Base-by-base conservation (phyloP, 2,329 filamentous ascomycete genomes). In the Bretziella fagacearum region DNA sequence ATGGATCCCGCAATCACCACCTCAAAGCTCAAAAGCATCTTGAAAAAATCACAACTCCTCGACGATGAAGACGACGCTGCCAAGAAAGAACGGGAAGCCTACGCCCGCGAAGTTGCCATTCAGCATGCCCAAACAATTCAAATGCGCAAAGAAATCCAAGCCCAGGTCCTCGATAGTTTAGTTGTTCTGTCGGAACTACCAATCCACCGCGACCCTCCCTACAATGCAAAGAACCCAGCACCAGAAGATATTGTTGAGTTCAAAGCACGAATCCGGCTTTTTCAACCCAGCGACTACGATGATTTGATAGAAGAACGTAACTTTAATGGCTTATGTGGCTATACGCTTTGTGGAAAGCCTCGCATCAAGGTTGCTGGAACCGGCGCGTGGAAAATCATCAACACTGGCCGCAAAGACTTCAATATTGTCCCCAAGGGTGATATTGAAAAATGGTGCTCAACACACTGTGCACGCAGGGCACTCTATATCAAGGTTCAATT, bases 401-500 rank as follows among this genome's bases (percentile, higher is more conserved):
- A 65, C 49, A 63, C 57, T 52, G 66, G 59, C 60, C 65, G 61
- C 10, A 70, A 69, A 47, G 70, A 74, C 47, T 75, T 76, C 47
- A 71, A 70, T 52, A 80, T 94, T 41, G 77, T 93, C 22, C 71
- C 75, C 50, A 74, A 71, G 46, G 74, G 77, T 53, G 77, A 84
- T 56, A 62, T 87, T 13, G 84, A 91, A 63, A 81, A 79, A 62
- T 98, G 86, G 84, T 98, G 91, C 62, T 84, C 79, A 0, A 70
- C 79, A 47, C 70, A 69, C 32, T 98, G 91, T 63, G 83, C 83
- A 2, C 74, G 76, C 53, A 72, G 84, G 42, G 86, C 84, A 2
- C 68, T 93, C 54, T 94, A 86, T 61, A 70, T 96, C 55, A 84
- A 86, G 57, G 82, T 93, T 20, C 91, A 98, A 67, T 72, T 96